These are phyloP conservation scores for Gnaphalium uliginosum DNA, from an alignment of 129 eudicot genomes.

Conservation along the genomic window DNA sequence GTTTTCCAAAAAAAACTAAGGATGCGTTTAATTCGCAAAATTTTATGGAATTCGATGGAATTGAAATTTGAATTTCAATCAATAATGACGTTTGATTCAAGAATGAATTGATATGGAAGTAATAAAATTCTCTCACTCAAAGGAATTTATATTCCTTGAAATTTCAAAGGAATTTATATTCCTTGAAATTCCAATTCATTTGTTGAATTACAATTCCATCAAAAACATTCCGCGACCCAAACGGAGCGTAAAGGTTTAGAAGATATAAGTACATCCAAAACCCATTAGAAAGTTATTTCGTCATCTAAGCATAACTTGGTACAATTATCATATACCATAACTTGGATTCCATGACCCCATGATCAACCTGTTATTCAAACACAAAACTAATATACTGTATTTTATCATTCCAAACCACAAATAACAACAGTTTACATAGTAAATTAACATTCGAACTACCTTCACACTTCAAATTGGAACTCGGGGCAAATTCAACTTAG, in stretches of 20 bases:
- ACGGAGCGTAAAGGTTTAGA: background rate
- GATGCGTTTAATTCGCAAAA: too few relatives aligned
- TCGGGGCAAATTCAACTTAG: constrained; percentile 10
- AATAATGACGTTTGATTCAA: too few relatives aligned
- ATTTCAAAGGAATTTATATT: too few relatives aligned
- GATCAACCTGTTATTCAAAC: constrained; percentile 1
- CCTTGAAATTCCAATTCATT: too few relatives aligned
- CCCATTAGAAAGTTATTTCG: background rate
- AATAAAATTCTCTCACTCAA: too few relatives aligned
- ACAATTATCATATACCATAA: background rate
- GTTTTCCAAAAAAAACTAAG: too few relatives aligned
- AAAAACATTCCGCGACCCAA: too few relatives aligned
- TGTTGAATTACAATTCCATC: too few relatives aligned
- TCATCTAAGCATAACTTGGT: background rate
- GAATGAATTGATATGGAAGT: too few relatives aligned
- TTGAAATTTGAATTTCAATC: too few relatives aligned
- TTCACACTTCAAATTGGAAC: constrained; percentile 21
- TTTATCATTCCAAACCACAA: constrained; percentile 7
- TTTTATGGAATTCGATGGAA: too few relatives aligned
- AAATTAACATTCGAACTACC: background rate
- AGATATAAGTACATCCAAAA: background rate
- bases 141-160: too few relatives aligned
- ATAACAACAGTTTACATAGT: background rate
- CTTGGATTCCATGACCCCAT: background rate
- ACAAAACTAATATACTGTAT: constrained; percentile 15